A percentile compares a stretch with the other conserved stretches of the same genome.
These are phyloP conservation scores for Hypoxylon lienhwacheense DNA, from an alignment of 495 filamentous ascomycete genomes.

Conservation along the genomic window DNA sequence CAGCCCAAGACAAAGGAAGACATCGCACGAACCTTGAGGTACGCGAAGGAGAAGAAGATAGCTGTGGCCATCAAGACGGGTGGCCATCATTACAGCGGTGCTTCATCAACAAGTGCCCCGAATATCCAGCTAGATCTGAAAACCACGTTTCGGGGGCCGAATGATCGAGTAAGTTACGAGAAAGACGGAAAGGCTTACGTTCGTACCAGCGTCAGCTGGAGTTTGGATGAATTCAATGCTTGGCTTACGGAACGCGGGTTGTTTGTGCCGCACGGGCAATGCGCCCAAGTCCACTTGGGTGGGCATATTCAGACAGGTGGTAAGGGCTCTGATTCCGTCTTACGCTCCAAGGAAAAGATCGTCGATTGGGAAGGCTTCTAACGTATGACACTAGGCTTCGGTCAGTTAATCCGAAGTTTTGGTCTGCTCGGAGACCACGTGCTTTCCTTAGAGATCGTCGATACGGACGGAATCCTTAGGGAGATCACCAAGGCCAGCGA, in stretches of 20 bases:
- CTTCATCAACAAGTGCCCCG: slow-evolving; percentile 41
- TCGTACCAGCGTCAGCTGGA: slow-evolving; percentile 46
- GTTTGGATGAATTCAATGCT: slow-evolving; percentile 42
- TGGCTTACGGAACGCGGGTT: slow-evolving; percentile 40
- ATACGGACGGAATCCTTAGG: slow-evolving; percentile 42
- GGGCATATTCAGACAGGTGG: slow-evolving; percentile 49
- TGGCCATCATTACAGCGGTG: slow-evolving; percentile 47
- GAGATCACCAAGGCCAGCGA: slow-evolving; percentile 43
- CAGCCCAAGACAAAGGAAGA: slow-evolving; percentile 44
- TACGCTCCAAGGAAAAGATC: background rate
- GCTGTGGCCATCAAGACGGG: slow-evolving; percentile 46
- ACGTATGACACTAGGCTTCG: slow-evolving; percentile 36
- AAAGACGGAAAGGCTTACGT: slow-evolving; percentile 40
- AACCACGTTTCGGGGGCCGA: slow-evolving; percentile 36
- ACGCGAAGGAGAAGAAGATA: slow-evolving; percentile 41
- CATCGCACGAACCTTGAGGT: slow-evolving; percentile 37
- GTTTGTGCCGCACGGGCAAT: slow-evolving; percentile 51
- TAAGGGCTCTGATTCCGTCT: slow-evolving; percentile 3
- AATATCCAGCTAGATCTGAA: slow-evolving; percentile 46
- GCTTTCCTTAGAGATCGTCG: slow-evolving; percentile 41
- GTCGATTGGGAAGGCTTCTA: background rate
- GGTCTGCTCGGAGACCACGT: slow-evolving; percentile 50
- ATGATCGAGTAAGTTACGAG: slow-evolving; percentile 35
- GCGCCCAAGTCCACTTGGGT: slow-evolving; percentile 45
- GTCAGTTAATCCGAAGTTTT: slow-evolving; percentile 46